Percentiles rank a stretch among this genome's conserved stretches.
These are phyloP conservation scores for Euclidium syriacum DNA, from an alignment of 345 rosid species.

Conservation along the genomic window DNA sequence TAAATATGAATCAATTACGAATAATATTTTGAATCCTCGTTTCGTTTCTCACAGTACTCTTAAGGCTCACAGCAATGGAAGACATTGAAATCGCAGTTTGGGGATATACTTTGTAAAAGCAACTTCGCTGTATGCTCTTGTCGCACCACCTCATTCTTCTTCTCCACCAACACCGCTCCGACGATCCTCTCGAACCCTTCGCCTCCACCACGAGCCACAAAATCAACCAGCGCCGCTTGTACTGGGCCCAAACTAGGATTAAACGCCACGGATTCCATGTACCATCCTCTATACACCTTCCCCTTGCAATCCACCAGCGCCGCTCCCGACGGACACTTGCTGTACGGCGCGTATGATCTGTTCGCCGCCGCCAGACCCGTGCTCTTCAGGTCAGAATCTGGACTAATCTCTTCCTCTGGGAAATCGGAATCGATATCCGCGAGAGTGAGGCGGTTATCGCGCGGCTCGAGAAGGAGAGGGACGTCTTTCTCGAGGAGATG, in stretches of 20 bases:
- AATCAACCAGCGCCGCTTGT: slow-evolving; percentile 85
- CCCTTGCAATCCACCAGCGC: slow-evolving; percentile 63
- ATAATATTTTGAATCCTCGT: neutral
- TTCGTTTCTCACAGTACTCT: neutral
- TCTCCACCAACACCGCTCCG: slow-evolving; percentile 70
- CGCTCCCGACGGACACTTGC: slow-evolving; percentile 75
- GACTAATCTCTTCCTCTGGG: neutral
- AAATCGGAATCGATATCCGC: neutral
- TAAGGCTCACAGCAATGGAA: slow-evolving; percentile 42
- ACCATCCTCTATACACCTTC: slow-evolving; percentile 60
- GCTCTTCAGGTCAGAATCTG: slow-evolving; percentile 15
- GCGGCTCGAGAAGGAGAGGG: slow-evolving; percentile 64
- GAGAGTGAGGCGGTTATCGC: slow-evolving; percentile 40
- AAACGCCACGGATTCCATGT: slow-evolving; percentile 75
- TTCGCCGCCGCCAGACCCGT: slow-evolving; percentile 70
- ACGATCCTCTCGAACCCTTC: slow-evolving; percentile 57
- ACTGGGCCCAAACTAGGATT: slow-evolving; percentile 86
- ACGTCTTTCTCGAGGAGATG: slow-evolving; percentile 50
- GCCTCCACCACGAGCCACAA: slow-evolving; percentile 42
- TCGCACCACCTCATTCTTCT: slow-evolving; percentile 43
- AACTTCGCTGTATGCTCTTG: slow-evolving; percentile 65
- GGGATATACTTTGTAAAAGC: slow-evolving; percentile 53
- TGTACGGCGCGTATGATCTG: slow-evolving; percentile 70
- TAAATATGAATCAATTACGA: neutral
- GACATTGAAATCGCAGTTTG: slow-evolving; percentile 53